Percentiles rank a stretch among this genome's conserved stretches.
Evolutionary conservation across 164 flowering plant genomes (phyloP).

Genomic region (Pachysandra terminalis): DNA sequence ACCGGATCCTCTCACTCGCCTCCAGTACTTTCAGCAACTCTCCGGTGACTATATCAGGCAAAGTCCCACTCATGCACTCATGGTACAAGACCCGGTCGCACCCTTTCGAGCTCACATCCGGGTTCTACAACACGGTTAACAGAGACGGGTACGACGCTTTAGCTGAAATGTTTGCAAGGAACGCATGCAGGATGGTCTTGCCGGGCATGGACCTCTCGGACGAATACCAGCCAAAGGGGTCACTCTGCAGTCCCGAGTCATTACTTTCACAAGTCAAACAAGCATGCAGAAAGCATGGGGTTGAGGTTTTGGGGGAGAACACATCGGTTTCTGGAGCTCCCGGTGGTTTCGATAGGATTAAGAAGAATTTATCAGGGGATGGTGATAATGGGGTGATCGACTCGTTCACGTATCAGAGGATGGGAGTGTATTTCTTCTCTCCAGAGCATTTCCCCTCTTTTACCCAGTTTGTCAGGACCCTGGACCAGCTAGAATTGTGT

Average conservation of each 20-base stretch:
- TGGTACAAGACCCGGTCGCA: constrained; percentile 71
- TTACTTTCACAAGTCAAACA: constrained; percentile 47
- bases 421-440: constrained; percentile 94
- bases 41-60: constrained; percentile 41
- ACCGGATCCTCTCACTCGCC: constrained; percentile 66
- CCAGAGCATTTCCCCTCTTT: constrained; percentile 79
- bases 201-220: constrained; percentile 86
- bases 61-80: constrained; percentile 60
- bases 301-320: constrained; percentile 64
- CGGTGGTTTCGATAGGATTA: constrained; percentile 46
- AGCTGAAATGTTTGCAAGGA: constrained; percentile 58
- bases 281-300: constrained; percentile 53
- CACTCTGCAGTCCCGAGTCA: constrained; percentile 58
- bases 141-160: constrained; percentile 71
- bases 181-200: constrained; percentile 58
- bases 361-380: constrained; percentile 41
- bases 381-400: constrained; percentile 27
- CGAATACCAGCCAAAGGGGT: constrained; percentile 35
- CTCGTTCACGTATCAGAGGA: constrained; percentile 75
- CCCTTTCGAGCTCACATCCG: constrained; percentile 77
- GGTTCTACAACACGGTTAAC: constrained; percentile 59
- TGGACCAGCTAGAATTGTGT: constrained; percentile 36
- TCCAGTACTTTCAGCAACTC: constrained; percentile 38
- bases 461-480: constrained; percentile 48
- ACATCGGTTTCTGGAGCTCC: constrained; percentile 25